Conservation (phyloP, 1,284 basidiomycete genomes). For the Lentinula novae-zelandiae region DNA sequence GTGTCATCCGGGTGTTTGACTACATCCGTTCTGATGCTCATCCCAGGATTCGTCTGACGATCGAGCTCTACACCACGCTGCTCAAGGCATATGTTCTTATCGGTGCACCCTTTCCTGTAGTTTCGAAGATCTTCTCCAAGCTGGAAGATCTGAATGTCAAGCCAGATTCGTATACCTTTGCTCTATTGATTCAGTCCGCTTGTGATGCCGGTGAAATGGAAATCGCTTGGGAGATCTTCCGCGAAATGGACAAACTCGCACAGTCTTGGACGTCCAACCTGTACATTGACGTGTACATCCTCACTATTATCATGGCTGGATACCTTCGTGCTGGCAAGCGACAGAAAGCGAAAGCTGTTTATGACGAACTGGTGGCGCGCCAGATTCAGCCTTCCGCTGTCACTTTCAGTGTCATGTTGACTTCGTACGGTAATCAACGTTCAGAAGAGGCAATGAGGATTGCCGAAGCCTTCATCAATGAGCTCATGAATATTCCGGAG, state of each 20-base stretch:
- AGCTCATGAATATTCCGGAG: conserved; percentile 36
- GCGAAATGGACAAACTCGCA: conserved; percentile 55
- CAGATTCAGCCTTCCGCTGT: conserved; percentile 69
- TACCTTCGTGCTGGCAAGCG: conserved; percentile 62
- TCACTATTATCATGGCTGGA: conserved; percentile 85
- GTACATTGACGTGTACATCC: conserved; percentile 54
- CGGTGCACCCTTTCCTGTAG: conserved; percentile 70
- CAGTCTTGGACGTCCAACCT: conserved; percentile 34
- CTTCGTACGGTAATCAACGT: conserved; percentile 51
- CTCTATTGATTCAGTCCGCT: conserved; percentile 80
- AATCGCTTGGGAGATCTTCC: conserved; percentile 66
- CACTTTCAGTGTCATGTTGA: conserved; percentile 72
- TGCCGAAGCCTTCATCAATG: conserved; percentile 61
- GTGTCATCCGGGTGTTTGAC: conserved; percentile 71
- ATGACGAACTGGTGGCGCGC: conserved; percentile 70
- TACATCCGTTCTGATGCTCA: conserved; percentile 48
- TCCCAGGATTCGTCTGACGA: conserved; percentile 37
- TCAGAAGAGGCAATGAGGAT: conserved; percentile 46
- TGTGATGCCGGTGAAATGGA: conserved; percentile 73
- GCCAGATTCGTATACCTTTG: conserved; percentile 70
- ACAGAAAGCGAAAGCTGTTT: conserved; percentile 60
- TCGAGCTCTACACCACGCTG: conserved; percentile 73
- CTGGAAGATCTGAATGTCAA: conserved; percentile 46
- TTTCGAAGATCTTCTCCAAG: conserved; percentile 62
- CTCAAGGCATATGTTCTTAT: conserved; percentile 85